These are phyloP conservation scores for Sphagnum tenellum DNA, from an alignment of 225 moss, liverwort and hornwort genomes.

Conservation along the genomic window DNA sequence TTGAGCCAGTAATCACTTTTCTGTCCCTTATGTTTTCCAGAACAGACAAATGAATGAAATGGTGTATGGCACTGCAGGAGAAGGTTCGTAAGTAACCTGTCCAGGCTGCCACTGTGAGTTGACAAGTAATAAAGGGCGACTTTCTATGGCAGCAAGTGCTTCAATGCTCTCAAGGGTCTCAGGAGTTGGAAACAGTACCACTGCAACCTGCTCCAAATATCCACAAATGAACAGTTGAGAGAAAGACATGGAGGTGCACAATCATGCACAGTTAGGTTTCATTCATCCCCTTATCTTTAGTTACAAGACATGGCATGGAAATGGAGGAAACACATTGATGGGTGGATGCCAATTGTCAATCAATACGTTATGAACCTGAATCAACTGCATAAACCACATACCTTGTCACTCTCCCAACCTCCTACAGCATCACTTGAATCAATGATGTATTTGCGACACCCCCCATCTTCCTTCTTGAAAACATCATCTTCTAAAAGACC, in stretches of 20 bases:
- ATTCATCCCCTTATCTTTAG: no score
- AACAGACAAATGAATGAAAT: no score
- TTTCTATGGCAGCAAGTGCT: constrained; percentile 33
- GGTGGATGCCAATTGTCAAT: no score
- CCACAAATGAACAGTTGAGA: neutral
- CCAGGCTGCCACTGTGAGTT: constrained; percentile 89
- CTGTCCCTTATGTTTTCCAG: neutral
- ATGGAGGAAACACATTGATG: no score
- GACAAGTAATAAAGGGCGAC: constrained; percentile 65
- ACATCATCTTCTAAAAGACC: constrained; percentile 56
- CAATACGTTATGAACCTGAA: no score
- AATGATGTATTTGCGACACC: constrained; percentile 61
- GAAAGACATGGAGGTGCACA: neutral
- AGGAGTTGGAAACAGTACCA: constrained; percentile 78
- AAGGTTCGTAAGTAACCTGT: constrained; percentile 37
- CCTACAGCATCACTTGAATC: constrained; percentile 79
- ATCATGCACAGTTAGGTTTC: no score
- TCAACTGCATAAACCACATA: constrained; percentile 2
- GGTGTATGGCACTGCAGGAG: neutral
- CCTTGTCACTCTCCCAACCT: constrained; percentile 81
- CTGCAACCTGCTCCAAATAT: constrained; percentile 35
- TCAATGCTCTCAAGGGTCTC: constrained; percentile 52
- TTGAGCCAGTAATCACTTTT: neutral
- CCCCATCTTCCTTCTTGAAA: constrained; percentile 46
- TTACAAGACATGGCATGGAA: no score